Percentiles rank a stretch among this genome's conserved stretches.
Evolutionary conservation across 352 stramenopile genomes (phyloP).

Genomic region (Globisporangium perplexum): DNA sequence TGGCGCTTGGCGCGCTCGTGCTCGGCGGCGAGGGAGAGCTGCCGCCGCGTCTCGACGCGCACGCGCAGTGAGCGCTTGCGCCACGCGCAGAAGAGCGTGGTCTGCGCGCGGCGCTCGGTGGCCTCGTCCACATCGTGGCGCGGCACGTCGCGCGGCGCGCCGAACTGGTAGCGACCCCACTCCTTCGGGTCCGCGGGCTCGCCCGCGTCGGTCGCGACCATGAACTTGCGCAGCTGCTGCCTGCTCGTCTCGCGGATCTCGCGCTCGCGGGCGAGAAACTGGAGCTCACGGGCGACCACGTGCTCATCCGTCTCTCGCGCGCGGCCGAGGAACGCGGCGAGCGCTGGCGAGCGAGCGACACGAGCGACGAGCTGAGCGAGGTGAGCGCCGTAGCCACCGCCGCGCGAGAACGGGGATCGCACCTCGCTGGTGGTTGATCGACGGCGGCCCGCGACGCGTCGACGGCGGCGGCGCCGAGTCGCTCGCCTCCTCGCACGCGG

Average conservation of each 20-base stretch:
- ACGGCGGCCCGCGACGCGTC: conserved; percentile 28
- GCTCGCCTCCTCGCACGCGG: neutral
- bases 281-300: conserved; percentile 38
- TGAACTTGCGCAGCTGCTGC: conserved; percentile 57
- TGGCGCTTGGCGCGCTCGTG: conserved; percentile 7
- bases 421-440: conserved; percentile 54
- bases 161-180: conserved; percentile 55
- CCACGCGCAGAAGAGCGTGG: conserved; percentile 54
- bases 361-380: neutral
- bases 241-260: conserved; percentile 52
- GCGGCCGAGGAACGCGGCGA: conserved; percentile 37
- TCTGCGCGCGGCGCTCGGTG: conserved; percentile 43
- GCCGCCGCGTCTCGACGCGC: conserved; percentile 28
- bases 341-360: conserved; percentile 11
- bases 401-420: no score
- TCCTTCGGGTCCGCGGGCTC: conserved; percentile 54
- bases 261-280: conserved; percentile 55
- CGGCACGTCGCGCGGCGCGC: conserved; percentile 31
- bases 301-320: conserved; percentile 32
- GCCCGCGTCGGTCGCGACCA: conserved; percentile 58
- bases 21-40: conserved; percentile 28
- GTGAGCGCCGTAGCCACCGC: no score
- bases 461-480: neutral
- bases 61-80: conserved; percentile 30
- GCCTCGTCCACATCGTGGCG: conserved; percentile 39